A percentile compares a stretch with the other conserved stretches of the same genome.
These are phyloP conservation scores for Colletotrichum simmondsii DNA, from an alignment of 2,329 filamentous ascomycete genomes.

Conservation along the genomic window DNA sequence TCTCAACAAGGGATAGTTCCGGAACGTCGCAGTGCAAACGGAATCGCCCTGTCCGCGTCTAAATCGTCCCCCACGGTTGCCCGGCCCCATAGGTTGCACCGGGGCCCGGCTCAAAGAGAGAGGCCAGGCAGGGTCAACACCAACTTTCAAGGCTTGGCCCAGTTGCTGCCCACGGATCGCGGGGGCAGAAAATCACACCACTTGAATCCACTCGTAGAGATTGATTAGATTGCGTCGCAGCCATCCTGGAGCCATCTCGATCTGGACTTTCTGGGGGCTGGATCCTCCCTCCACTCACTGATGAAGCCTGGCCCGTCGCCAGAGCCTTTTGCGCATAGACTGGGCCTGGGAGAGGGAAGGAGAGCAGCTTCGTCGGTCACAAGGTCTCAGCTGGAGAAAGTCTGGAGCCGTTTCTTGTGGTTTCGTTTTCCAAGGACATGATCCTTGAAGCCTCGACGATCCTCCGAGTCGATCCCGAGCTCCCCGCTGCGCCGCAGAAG, in stretches of 20 bases:
- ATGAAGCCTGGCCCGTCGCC: background rate
- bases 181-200: conserved; percentile 27
- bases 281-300: background rate
- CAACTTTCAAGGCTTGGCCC: background rate
- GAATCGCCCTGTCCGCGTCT: conserved; percentile 32
- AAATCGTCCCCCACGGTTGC: conserved; percentile 3
- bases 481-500: background rate
- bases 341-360: background rate
- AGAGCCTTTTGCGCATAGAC: background rate
- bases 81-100: conserved; percentile 8
- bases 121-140: background rate
- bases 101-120: background rate
- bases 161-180: conserved; percentile 3
- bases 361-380: background rate
- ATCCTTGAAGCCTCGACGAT: background rate
- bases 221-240: conserved; percentile 32
- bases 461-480: conserved; percentile 13
- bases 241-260: conserved; percentile 14
- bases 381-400: background rate
- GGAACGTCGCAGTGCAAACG: conserved; percentile 10
- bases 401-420: background rate
- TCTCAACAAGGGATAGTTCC: conserved; percentile 2
- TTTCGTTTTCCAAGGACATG: conserved; percentile 15
- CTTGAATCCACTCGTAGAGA: background rate
- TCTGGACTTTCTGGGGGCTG: background rate